These are phyloP conservation scores for Abelmoschus esculentus DNA, from an alignment of 345 rosid genomes.

Conservation along the genomic window DNA sequence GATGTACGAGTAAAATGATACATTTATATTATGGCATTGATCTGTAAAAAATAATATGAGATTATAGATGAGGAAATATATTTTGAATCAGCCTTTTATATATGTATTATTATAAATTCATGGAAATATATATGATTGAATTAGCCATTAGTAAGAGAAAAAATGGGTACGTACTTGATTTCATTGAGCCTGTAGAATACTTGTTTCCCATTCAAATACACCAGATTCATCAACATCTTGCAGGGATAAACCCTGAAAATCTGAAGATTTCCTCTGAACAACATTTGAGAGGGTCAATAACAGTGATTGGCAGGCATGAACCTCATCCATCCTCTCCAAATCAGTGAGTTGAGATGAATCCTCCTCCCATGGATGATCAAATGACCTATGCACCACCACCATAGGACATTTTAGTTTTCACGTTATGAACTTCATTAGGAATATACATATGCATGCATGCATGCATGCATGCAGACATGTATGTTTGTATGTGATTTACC, in stretches of 20 bases:
- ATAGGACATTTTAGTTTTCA: conserved; percentile 2
- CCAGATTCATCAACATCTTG: conserved; percentile 26
- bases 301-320: conserved; percentile 60
- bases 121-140: no score
- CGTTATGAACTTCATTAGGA: not conserved
- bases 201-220: conserved; percentile 49
- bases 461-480: not conserved
- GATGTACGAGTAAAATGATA: no score
- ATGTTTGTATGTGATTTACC: not conserved
- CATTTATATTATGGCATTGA: no score
- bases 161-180: no score
- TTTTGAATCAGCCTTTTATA: no score
- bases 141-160: no score
- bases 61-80: no score
- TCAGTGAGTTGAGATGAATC: conserved; percentile 30
- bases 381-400: conserved; percentile 50
- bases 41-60: no score
- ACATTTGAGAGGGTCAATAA: conserved; percentile 30
- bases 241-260: conserved; percentile 21
- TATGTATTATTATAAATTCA: no score
- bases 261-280: conserved; percentile 33
- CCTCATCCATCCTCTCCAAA: conserved; percentile 45
- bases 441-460: not conserved
- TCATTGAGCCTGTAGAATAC: not conserved
- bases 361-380: conserved; percentile 58